Percentiles rank a stretch among this genome's conserved stretches.
Evolutionary conservation across 75 land plant genomes (phyloP).

Genomic region (Sequoiadendron giganteum): DNA sequence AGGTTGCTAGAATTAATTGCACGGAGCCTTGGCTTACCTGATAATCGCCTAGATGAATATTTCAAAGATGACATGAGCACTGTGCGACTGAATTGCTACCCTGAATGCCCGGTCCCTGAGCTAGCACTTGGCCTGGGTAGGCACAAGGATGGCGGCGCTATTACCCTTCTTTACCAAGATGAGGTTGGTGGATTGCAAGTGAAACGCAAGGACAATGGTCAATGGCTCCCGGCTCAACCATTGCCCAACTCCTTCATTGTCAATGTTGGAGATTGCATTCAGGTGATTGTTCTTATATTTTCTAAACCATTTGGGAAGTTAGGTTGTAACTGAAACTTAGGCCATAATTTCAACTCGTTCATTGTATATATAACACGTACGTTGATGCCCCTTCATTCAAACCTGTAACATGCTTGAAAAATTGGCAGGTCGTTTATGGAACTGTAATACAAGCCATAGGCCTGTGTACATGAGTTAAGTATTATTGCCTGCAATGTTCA

Average conservation of each 20-base stretch:
- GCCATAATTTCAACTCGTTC: too few species aligned
- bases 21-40: constrained; percentile 21
- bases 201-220: constrained; percentile 33
- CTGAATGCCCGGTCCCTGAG: constrained; percentile 43
- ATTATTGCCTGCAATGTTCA: too few species aligned
- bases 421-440: too few species aligned
- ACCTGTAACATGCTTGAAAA: too few species aligned
- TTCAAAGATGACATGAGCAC: constrained; percentile 25
- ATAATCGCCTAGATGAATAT: background rate
- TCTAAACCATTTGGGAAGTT: background rate
- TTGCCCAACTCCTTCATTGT: constrained; percentile 25
- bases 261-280: constrained; percentile 72
- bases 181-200: constrained; percentile 46
- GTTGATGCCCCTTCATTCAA: too few species aligned
- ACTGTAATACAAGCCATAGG: too few species aligned
- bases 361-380: constrained; percentile 13
- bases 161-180: constrained; percentile 52
- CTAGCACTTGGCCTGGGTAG: constrained; percentile 53
- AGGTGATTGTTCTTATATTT: constrained; percentile 25
- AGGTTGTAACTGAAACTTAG: background rate
- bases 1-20: too few species aligned
- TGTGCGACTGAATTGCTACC: constrained; percentile 55
- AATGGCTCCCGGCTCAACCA: constrained; percentile 48
- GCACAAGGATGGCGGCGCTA: constrained; percentile 52
- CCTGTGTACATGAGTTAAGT: too few species aligned